Evolutionary conservation across 2,329 filamentous ascomycete genomes (phyloP).

Genomic region (Alternaria hordeiaustralica): DNA sequence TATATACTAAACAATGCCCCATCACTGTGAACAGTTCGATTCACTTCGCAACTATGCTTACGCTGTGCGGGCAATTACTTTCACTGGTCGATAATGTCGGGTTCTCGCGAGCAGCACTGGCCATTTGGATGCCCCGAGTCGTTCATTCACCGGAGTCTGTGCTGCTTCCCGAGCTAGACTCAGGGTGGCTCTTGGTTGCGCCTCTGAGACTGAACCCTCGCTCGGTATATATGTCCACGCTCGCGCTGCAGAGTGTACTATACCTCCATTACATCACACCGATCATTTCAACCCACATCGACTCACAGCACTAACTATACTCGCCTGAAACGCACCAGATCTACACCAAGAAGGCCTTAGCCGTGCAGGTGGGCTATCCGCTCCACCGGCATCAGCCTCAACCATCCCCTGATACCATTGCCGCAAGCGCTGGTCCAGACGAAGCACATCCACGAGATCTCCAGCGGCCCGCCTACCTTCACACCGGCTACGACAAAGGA

Average conservation of each 20-base stretch:
- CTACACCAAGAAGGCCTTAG: background rate
- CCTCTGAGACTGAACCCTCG: background rate
- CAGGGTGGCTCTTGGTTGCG: background rate
- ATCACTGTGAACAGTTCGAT: background rate
- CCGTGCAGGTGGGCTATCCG: background rate
- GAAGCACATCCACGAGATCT: rapidly evolving
- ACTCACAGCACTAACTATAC: rapidly evolving
- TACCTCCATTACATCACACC: background rate
- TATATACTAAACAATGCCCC: background rate
- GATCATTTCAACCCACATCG: background rate
- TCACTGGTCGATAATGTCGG: background rate
- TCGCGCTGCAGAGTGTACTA: background rate
- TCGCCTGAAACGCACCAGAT: background rate
- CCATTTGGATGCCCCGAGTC: background rate
- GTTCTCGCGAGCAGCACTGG: background rate
- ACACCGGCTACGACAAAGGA: background rate
- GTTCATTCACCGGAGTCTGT: background rate
- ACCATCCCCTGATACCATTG: background rate
- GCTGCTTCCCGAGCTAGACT: background rate
- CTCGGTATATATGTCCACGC: background rate
- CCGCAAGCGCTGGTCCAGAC: background rate
- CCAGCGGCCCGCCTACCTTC: rapidly evolving
- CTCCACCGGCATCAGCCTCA: background rate
- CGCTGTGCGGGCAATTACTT: too few species aligned
- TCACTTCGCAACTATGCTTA: background rate